Evolutionary conservation across 306 rosid genomes (phyloP).

Genomic region (Vachellia collinsii): DNA sequence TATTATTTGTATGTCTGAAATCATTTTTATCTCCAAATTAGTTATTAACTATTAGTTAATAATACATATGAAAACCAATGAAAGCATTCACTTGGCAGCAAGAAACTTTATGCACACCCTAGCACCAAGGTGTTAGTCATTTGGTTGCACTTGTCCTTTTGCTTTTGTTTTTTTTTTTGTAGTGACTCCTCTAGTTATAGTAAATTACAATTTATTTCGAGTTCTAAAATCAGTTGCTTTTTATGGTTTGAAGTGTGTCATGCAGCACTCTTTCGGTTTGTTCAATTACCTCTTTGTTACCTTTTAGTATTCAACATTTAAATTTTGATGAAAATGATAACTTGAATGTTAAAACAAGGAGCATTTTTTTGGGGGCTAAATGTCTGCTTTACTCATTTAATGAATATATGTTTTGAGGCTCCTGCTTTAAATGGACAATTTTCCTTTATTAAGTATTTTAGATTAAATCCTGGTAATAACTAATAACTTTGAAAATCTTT

Average conservation of each 20-base stretch:
- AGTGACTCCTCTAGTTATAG: too few relatives aligned
- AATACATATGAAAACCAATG: not conserved
- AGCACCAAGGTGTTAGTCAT: not conserved
- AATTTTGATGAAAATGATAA: too few relatives aligned
- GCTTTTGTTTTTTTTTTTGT: too few relatives aligned
- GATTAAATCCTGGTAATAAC: not conserved
- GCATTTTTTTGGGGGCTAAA: too few relatives aligned
- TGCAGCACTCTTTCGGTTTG: not conserved
- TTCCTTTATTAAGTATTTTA: not conserved
- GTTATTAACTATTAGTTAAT: too few relatives aligned
- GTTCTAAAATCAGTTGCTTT: too few relatives aligned
- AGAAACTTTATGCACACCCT: not conserved
- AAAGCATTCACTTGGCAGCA: not conserved
- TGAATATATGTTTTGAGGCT: not conserved
- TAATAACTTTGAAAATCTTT: not conserved
- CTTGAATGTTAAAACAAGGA: too few relatives aligned
- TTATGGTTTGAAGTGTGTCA: not conserved
- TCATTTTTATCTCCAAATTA: not conserved
- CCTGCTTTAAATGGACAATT: too few relatives aligned
- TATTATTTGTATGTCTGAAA: too few relatives aligned
- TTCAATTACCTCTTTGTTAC: too few relatives aligned
- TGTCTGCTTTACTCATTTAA: not conserved
- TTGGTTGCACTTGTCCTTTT: not conserved
- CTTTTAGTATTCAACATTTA: too few relatives aligned
- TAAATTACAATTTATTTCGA: too few relatives aligned